Percentiles rank a stretch among this genome's conserved stretches.
These are phyloP conservation scores for Protomyces arabidopsidicola DNA, from an alignment of 1,139 yeast species.

Conservation along the genomic window DNA sequence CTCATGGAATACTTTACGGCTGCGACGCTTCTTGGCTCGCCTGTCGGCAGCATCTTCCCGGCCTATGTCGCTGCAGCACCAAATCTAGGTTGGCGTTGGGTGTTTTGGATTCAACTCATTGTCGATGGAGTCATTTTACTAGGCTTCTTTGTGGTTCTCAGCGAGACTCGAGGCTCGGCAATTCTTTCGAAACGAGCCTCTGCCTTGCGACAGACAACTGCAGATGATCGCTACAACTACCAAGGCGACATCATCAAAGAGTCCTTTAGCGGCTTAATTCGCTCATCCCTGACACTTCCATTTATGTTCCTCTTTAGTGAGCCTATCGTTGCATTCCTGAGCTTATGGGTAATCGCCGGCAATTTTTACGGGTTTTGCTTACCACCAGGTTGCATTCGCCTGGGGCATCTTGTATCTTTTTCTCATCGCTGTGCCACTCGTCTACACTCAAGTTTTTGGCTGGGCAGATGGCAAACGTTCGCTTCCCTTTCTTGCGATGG, in stretches of 20 bases:
- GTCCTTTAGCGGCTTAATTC: slow-evolving; percentile 2
- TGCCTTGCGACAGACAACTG: slow-evolving; percentile 41
- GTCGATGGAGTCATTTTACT: slow-evolving; percentile 49
- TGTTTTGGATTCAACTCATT: slow-evolving; percentile 53
- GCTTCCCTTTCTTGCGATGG: slow-evolving; percentile 50
- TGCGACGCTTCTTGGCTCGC: slow-evolving; percentile 60
- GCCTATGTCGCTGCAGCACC: slow-evolving; percentile 52
- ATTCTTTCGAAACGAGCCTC: slow-evolving; percentile 56
- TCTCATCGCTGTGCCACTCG: slow-evolving; percentile 67
- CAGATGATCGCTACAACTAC: slow-evolving; percentile 24
- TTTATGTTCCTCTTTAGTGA: slow-evolving; percentile 12
- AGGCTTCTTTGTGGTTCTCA: slow-evolving; percentile 46
- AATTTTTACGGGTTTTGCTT: too few species aligned
- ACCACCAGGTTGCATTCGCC: slow-evolving; percentile 39
- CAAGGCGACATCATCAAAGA: slow-evolving; percentile 19
- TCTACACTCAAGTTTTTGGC: slow-evolving; percentile 62
- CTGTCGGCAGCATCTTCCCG: slow-evolving; percentile 56
- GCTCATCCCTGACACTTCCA: slow-evolving; percentile 15
- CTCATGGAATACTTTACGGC: slow-evolving; percentile 59
- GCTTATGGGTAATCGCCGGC: slow-evolving; percentile 44
- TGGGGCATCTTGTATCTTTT: slow-evolving; percentile 59
- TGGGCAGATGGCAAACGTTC: slow-evolving; percentile 68
- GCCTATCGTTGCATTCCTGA: slow-evolving; percentile 29
- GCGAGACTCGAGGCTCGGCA: slow-evolving; percentile 58
- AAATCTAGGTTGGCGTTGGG: slow-evolving; percentile 61